phyloP scores from a whole-genome alignment of 768 basidiomycete species.

The Pleurotus djamor region DNA sequence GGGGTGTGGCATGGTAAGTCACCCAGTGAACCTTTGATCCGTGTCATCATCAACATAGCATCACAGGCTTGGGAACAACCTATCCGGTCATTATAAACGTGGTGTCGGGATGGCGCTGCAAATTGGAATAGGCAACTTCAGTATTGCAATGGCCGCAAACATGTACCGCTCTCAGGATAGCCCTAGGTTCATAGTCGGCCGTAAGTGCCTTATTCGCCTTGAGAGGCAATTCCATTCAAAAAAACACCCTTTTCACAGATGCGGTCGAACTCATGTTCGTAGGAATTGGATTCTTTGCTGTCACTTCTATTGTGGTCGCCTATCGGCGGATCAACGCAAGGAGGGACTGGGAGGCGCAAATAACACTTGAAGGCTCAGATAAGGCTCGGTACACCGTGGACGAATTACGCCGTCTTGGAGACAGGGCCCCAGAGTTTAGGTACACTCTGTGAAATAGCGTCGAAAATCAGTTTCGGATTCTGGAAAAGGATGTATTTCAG shows the following conservation, averaged over 20 bases:
- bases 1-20: constrained; percentile 56
- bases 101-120: constrained; percentile 67
- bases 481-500: too few relatives aligned
- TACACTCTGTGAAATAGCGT: not conserved
- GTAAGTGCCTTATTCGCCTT: constrained; percentile 36
- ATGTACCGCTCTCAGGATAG: constrained; percentile 58
- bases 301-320: not conserved
- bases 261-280: not conserved
- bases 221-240: too few relatives aligned
- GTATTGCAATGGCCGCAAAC: constrained; percentile 62
- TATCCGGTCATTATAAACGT: constrained; percentile 69
- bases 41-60: not conserved
- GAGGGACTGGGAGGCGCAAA: not conserved
- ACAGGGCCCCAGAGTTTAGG: not conserved
- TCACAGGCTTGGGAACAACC: constrained; percentile 61
- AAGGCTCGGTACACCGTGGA: not conserved
- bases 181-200: constrained; percentile 61
- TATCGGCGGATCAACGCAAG: not conserved
- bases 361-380: not conserved
- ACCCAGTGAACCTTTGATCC: not conserved
- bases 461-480: too few relatives aligned
- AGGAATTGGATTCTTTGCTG: not conserved
- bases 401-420: not conserved
- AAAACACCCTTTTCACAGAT: too few relatives aligned
- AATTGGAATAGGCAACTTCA: constrained; percentile 69